phyloP scores from a whole-genome alignment of 495 filamentous ascomycete species.

The Neurospora terricola region DNA sequence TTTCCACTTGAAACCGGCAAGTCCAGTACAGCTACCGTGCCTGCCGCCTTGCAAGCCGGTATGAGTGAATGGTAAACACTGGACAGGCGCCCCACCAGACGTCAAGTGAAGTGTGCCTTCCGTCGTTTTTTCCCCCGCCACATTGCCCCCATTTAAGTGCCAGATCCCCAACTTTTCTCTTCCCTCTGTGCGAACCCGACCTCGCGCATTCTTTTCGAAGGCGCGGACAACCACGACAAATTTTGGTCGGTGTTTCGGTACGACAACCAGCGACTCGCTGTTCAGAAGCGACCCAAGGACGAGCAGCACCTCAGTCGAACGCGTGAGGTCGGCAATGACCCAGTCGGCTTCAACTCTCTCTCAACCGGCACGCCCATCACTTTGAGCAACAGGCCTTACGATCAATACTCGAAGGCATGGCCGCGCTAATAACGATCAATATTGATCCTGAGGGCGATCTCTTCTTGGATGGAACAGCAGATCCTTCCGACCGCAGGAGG shows the following conservation, averaged over 20 bases:
- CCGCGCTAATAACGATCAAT: no score
- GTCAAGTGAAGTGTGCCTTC: not conserved
- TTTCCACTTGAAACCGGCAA: not conserved
- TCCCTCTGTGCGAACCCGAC: not conserved
- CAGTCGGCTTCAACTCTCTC: not conserved
- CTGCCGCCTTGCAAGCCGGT: not conserved
- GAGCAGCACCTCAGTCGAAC: not conserved
- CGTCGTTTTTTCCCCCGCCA: not conserved
- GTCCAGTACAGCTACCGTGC: not conserved
- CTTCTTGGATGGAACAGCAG: not conserved
- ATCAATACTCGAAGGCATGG: no score
- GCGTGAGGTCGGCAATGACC: not conserved
- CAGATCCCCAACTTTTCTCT: not conserved
- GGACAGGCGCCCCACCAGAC: not conserved
- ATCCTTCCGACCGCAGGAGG: not conserved
- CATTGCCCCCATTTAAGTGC: not conserved
- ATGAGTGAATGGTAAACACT: not conserved
- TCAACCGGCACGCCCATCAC: no score
- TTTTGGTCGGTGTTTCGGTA: not conserved
- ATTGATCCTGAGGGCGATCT: conserved; percentile 5
- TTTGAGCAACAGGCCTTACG: no score
- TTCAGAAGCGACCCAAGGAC: not conserved
- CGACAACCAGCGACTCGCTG: not conserved
- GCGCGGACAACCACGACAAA: not conserved
- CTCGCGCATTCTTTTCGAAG: not conserved